Base-by-base conservation (phyloP, 805 yeast species). In the Kazachstania psychrophila region DNA sequence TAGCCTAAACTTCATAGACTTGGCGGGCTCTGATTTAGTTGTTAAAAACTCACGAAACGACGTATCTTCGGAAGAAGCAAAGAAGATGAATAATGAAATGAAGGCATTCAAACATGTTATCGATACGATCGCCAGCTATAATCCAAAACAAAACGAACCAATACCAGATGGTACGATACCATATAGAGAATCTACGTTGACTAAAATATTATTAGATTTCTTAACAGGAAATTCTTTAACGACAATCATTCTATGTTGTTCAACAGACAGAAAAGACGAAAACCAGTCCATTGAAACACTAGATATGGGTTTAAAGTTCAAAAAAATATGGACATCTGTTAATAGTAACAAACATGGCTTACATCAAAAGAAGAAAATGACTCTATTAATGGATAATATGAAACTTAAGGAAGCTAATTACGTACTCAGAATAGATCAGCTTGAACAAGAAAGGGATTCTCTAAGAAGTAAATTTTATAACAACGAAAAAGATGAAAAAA, bases 171-270 rank as follows among this genome's bases (percentile, higher is more conserved):
- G 11, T 22, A 13, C 15, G 4, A 18, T 39, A 3, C 92, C 51
- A 0, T 84, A 81, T 46, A 65, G 88, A 39, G 89, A 82, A 48
- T 80, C 94, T 2, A 80, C 80, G 47, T 66, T 85, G 35, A 82
- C 95, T 0, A 66, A 89, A 42, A 75, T 86, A 11, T 58, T 85
- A 23, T 88, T 81, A 52, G 87, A 81, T 46, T 76, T 89, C 0
- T 60, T 85, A 16, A 92, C 94, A 5, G 94, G 94, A 1, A 84
- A 85, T 54, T 76, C 88, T 3, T 65, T 86, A 35, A 86, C 94
- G 0, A 71, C 82, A 2, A 62, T 85, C 33, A 73, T 86, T 13
- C 68, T 84, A 28, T 79, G 79, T 45, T 81, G 92, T 44, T 81
- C 92, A 0, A 80, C 85, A 0, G 65, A 79, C 0, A 50, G 62